These are phyloP conservation scores for Prunus armeniaca DNA, from an alignment of 306 rosid species.

Conservation along the genomic window DNA sequence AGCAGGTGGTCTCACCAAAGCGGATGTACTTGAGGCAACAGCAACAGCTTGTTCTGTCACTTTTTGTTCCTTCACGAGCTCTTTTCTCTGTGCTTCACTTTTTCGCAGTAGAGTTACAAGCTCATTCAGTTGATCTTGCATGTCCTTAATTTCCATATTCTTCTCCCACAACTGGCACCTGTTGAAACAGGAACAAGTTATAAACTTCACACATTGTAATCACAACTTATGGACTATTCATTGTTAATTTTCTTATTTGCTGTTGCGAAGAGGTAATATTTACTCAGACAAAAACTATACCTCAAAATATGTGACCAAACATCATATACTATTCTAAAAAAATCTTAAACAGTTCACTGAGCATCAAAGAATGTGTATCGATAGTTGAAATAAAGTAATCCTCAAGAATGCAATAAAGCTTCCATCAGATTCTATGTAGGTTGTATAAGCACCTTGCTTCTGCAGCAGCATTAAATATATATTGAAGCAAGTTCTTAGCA, in stretches of 20 bases:
- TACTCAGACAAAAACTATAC: neutral
- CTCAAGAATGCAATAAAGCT: neutral
- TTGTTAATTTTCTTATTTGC: neutral
- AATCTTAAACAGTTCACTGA: too few species aligned
- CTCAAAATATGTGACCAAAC: too few species aligned
- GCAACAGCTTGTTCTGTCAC: conserved; percentile 47
- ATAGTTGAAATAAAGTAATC: neutral
- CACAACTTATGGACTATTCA: neutral
- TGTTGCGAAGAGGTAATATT: conserved; percentile 4
- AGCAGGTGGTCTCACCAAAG: conserved; percentile 42
- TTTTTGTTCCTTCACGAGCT: conserved; percentile 60
- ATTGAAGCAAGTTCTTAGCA: conserved; percentile 66
- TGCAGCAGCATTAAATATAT: conserved; percentile 54
- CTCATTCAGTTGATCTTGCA: conserved; percentile 67
- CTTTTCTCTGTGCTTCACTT: conserved; percentile 63
- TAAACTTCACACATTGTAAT: neutral
- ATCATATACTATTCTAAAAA: too few species aligned
- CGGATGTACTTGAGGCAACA: conserved; percentile 43
- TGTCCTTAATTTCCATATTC: conserved; percentile 65
- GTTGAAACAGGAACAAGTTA: conserved; percentile 30
- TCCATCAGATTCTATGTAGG: conserved; percentile 12
- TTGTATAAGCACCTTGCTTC: conserved; percentile 61
- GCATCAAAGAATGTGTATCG: neutral
- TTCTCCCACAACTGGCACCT: conserved; percentile 77
- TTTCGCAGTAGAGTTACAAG: conserved; percentile 48